These are phyloP conservation scores for Trichoderma asperelloides DNA, from an alignment of 495 filamentous ascomycete genomes.

Conservation along the genomic window DNA sequence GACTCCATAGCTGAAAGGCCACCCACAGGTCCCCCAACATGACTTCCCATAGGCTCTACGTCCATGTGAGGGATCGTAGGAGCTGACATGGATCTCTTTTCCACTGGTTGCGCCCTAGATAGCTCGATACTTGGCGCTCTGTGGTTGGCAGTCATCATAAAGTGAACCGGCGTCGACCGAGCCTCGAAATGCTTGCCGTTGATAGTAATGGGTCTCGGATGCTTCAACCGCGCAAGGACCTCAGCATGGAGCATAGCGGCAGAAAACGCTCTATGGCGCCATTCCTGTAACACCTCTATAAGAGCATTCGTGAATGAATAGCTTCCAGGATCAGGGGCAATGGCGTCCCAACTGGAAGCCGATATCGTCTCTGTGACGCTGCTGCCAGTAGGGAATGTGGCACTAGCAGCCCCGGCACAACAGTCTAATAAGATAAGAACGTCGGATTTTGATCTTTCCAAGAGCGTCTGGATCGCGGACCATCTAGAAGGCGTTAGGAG, in stretches of 20 bases:
- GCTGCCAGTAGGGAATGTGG: slow-evolving; percentile 36
- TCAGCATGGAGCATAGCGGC: slow-evolving; percentile 46
- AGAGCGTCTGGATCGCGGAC: slow-evolving; percentile 45
- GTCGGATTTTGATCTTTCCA: slow-evolving; percentile 43
- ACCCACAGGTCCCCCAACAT: neutral
- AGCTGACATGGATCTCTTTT: slow-evolving; percentile 24
- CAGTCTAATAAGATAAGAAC: slow-evolving; percentile 46
- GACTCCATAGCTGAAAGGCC: neutral
- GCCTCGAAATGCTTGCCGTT: slow-evolving; percentile 43
- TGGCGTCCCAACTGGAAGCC: slow-evolving; percentile 44
- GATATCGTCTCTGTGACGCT: slow-evolving; percentile 46
- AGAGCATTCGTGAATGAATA: slow-evolving; percentile 44
- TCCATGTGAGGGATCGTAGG: slow-evolving; percentile 20
- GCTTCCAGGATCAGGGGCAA: slow-evolving; percentile 40
- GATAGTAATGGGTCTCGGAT: slow-evolving; percentile 38
- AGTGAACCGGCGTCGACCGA: slow-evolving; percentile 41
- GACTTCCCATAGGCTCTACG: slow-evolving; percentile 1
- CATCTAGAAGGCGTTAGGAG: slow-evolving; percentile 21
- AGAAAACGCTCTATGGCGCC: slow-evolving; percentile 36
- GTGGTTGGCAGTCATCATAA: slow-evolving; percentile 45
- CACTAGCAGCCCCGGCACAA: slow-evolving; percentile 43
- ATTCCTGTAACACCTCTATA: slow-evolving; percentile 43
- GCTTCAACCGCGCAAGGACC: slow-evolving; percentile 41
- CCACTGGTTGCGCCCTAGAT: slow-evolving; percentile 22
- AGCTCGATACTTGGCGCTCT: slow-evolving; percentile 44